Conservation (phyloP, 768 basidiomycete genomes). For the Tricholoma flavovirens region DNA sequence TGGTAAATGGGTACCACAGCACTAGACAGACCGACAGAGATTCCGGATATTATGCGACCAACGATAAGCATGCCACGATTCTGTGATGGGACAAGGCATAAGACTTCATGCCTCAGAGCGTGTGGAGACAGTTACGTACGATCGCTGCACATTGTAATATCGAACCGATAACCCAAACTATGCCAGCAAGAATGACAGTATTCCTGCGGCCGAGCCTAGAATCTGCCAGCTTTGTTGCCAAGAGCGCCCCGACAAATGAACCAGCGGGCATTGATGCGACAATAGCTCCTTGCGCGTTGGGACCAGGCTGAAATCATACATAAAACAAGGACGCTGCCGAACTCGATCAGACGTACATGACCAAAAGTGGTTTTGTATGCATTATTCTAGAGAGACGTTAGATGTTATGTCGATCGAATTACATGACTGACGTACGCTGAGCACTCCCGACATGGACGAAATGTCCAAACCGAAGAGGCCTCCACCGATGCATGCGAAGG, state of each 20-base stretch:
- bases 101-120: too few relatives aligned
- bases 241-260: constrained; percentile 60
- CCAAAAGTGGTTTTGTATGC: constrained; percentile 32
- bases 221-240: constrained; percentile 61
- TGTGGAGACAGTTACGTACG: constrained; percentile 19
- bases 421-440: constrained; percentile 36
- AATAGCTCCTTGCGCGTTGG: constrained; percentile 62
- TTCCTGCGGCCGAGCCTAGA: constrained; percentile 53
- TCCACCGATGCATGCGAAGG: constrained; percentile 78
- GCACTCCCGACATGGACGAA: constrained; percentile 75
- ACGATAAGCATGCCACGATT: constrained; percentile 72
- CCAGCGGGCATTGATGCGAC: constrained; percentile 79
- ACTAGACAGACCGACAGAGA: constrained; percentile 63
- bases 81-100: constrained; percentile 22
- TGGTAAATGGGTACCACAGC: constrained; percentile 71
- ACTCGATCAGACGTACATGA: constrained; percentile 20
- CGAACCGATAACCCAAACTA: constrained; percentile 69
- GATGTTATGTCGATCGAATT: not conserved
- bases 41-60: constrained; percentile 62
- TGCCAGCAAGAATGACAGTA: constrained; percentile 58
- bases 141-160: constrained; percentile 63
- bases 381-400: constrained; percentile 25
- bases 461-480: constrained; percentile 79
- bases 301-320: constrained; percentile 32
- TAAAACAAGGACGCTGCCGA: not conserved